Base-by-base conservation (phyloP, 129 eudicot species). In the Cynara cardunculus region DNA sequence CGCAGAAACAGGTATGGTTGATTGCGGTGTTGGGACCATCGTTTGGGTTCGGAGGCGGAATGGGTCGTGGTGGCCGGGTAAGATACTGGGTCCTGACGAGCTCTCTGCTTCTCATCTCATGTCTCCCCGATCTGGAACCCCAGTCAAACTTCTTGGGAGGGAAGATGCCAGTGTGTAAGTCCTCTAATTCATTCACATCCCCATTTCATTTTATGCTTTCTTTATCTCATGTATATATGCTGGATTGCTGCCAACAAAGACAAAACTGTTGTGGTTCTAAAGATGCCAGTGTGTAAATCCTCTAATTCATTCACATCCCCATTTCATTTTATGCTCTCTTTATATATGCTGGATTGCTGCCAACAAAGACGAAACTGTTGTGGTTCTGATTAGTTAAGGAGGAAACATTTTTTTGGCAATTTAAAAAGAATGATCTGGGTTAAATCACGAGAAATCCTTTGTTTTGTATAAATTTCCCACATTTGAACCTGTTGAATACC, bases 1-100 rank as follows among this genome's bases (percentile, higher is more conserved):
- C n/a, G 86, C 89, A 19, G 91, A 81, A 21, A 78, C 82, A 26
- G 92, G 90, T 68, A 80, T 78, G 71, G 86, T 26, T 22, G 97
- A 95, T 78, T 88, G 90, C 69, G 77, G 89, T 77, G 90, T 90
- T 72, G 99, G 99, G 53, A 84, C 95, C 31, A 92, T 96, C 30
- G 99, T 96, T 46, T 96, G 99, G 99, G 99, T 96, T 25, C 87
- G 98, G 66, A 85, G 99, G 78, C 88, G 98, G 25, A 96, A 96
- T 72, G 99, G 99, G 68, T 96, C 99, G 21, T 96, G 99, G 99
- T 96, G 98, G 99, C 99, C 99, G 14, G 99, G 99, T 14, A 96
- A 93, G 87, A 92, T 96, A 73, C 87, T 96, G 11, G 99, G 99
- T 35, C 82, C 93, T 0, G 93, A 90, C n/a, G 98, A 96, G 78